Evolutionary conservation across 805 yeast species (phyloP), one percentile per base, ranked within the genome.

Genomic region (Saccharomycopsis sp.): DNA sequence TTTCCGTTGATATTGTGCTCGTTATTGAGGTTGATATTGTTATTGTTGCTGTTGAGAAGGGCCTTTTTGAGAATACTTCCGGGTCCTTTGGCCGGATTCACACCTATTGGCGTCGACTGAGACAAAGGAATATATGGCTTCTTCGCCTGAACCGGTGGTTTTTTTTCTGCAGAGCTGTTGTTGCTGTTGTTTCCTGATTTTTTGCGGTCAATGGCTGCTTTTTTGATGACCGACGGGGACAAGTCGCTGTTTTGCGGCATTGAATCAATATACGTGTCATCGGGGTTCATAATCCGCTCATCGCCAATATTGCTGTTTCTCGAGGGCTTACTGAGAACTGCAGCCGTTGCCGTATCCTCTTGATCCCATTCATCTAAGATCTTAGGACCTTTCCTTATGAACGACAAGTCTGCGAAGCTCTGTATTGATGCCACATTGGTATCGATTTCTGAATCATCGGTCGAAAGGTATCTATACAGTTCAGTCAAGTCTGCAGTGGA

Each of bases 281-380:
- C 22, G 5, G 49, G 49, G 22, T 44, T 19, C 22, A 8, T 17
- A 17, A 44, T 44, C 8, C 49, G 19, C 22, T 44, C 49, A 12
- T 44, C 49, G 22, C 49, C 49, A 12, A 44, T 44, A 29, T 29
- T 29, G 38, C 38, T 12, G 12, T 29, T 29, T 29, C 38, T 29
- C 12, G 38, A 29, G 38, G 38, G 38, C 12, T 29, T 29, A 12
- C 12, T 29, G 38, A 29, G 38, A 29, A 29, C 38, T 29, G 38
- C 38, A 7, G 38, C 38, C 12, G 38, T 29, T 7, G 38, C 38
- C 38, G 49, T 44, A 44, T 44, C 49, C 20, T 19, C 38, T 5
- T 53, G 25, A 14, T 55, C 59, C 63, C 63, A 60, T n/a, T 60
- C 50, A 25, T 60, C 63, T 2, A 60, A 47, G 9, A 55, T 23